A percentile compares a stretch with the other conserved stretches of the same genome.
Conservation (phyloP, 2,329 filamentous ascomycete species). For the Colletotrichum sp. region DNA sequence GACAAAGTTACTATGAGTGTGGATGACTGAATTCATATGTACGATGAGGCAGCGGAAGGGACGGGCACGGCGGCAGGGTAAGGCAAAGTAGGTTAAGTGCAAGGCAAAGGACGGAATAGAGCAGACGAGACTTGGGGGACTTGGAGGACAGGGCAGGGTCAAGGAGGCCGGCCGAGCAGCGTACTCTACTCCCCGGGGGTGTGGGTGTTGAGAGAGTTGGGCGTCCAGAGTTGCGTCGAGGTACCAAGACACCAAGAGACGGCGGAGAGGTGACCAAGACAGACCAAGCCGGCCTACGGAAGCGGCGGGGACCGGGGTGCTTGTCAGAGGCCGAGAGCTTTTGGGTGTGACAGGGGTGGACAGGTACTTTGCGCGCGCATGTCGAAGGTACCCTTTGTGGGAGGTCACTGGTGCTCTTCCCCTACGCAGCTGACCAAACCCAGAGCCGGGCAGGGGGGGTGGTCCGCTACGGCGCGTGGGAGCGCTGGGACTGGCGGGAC, state of each 20-base stretch:
- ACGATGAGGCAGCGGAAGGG: slow-evolving; percentile 14
- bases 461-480: slow-evolving; percentile 1
- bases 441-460: slow-evolving; percentile 2
- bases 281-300: slow-evolving; percentile 20
- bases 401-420: background rate
- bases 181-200: background rate
- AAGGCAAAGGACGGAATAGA: slow-evolving; percentile 12
- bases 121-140: background rate
- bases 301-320: slow-evolving; percentile 22
- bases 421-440: slow-evolving; percentile 16
- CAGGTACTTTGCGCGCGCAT: background rate
- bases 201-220: background rate
- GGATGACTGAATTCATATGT: slow-evolving; percentile 22
- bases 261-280: slow-evolving; percentile 13
- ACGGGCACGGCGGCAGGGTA: background rate
- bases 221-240: background rate
- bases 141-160: slow-evolving; percentile 4
- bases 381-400: background rate
- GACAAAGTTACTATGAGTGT: slow-evolving; percentile 9
- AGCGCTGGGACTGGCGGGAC: background rate
- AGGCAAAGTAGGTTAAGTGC: slow-evolving; percentile 19
- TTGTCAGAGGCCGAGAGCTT: slow-evolving; percentile 20
- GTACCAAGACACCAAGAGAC: slow-evolving; percentile 9
- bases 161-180: slow-evolving; percentile 5
- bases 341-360: background rate